Base-by-base conservation (phyloP, 345 rosid species). In the Aurinia saxatilis region DNA sequence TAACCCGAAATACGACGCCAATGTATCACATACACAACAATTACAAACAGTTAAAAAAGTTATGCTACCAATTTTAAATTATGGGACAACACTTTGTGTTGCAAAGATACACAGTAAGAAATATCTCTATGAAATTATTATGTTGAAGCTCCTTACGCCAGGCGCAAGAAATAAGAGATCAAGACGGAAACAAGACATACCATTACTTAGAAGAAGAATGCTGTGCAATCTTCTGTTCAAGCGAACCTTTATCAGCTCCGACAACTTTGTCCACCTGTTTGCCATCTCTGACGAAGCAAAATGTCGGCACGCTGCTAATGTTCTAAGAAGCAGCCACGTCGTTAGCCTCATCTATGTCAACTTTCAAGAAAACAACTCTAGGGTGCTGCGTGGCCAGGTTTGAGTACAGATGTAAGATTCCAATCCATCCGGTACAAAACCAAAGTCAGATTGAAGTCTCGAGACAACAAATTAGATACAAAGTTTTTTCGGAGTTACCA, bases 231-330 rank as follows among this genome's bases (percentile, higher is more conserved):
- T 81, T 91, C 80, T 49, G 67, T 73, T 84, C 96, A 23, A 91
- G 87, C 36, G 73, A 63, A 68, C 65, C 75, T 80, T 88, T 88
- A 68, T 91, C 92, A 23, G 98, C 90, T 37, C 96, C 98, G 2
- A 88, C 90, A 1, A 91, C 79, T 75, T 80, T 82, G 82, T 88
- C 98, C 6, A 91, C 78, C 72, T 88, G 90, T 72, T 84, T 86
- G 12, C 90, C 95, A 19, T 88, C 78, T 70, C 75, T 84, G 25
- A 88, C 68, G 55, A 86, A 88, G 82, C 72, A 80, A 67, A 91
- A 78, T 47, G 82, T 65, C 1, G 98, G 98, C 15, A 88, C 91
- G 14, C 90, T 81, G 77, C 90, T 84, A 33, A 88, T 74, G 51
- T 83, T 84, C 95, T 91, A 86, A 45, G 73, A 56, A 25, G 74